Base-by-base conservation (phyloP, 345 rosid species). In the Syzygium grande region DNA sequence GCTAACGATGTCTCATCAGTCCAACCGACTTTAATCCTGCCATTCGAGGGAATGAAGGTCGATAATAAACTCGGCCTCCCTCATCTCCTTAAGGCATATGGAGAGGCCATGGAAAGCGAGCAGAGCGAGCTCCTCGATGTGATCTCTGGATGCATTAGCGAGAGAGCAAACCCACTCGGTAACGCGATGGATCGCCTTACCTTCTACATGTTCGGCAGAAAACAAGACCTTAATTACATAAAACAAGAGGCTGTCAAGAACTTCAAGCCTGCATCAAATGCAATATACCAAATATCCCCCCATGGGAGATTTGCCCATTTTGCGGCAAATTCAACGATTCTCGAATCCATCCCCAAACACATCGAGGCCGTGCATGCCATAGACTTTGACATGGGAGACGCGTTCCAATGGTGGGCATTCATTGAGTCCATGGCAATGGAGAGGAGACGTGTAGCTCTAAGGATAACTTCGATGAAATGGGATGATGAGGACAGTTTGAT, bases 241-340 rank as follows among this genome's bases (percentile, higher is more conserved):
- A 86, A 84, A 61, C 92, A 91, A 85, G 93, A 94, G 68, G 89
- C 92, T 3, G 79, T 68, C 84, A 90, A 89, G 86, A 93, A 93
- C 88, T 89, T 88, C 34, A 90, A 88, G 86, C 52, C 86, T 4
- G 94, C 94, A 41, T 92, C 90, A 89, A 85, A 53, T 85, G 91
- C 91, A 17, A 88, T 93, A 86, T 94, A 95, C 80, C 93, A 89
- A 53, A 65, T 88, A 17, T 90, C 88, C 88, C 95, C 94, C 1
- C 89, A 90, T n/a, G 94, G 93, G 22, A 92, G 92, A 84, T 91
- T 93, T 53, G 94, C 95, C 80, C 95, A 95, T 83, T 92, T 92
- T 43, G 89, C 91, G 2, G 95, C 95, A 0, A 95, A 93, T 86
- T 89, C 93, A 2, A 90, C 93, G 11, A 93, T 94, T 86, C 63